Percentiles rank a stretch among this genome's conserved stretches.
Evolutionary conservation across 441 rosid genomes (phyloP).

Genomic region (Iberis amara): DNA sequence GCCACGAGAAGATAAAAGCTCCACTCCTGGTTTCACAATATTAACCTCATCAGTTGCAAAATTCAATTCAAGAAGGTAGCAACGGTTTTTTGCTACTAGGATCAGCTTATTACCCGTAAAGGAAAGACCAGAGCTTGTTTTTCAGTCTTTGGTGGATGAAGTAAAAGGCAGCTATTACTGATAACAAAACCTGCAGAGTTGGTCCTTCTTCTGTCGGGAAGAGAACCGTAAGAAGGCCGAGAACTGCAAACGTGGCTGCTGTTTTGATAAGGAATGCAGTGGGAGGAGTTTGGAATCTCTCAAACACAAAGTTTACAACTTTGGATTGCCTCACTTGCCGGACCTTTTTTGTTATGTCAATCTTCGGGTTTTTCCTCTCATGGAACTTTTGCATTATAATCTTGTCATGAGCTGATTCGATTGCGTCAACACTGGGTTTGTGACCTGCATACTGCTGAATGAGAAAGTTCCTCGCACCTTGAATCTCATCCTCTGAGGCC

Average conservation of each 20-base stretch:
- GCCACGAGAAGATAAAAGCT: constrained; percentile 80
- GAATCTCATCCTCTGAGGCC: constrained; percentile 94
- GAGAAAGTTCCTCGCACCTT: constrained; percentile 84
- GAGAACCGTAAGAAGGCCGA: constrained; percentile 70
- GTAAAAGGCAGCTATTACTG: constrained; percentile 69
- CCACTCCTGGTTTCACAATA: constrained; percentile 55
- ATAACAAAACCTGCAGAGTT: constrained; percentile 78
- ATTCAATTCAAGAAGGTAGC: not conserved
- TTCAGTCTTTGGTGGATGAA: too few relatives aligned
- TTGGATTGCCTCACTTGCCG: constrained; percentile 72
- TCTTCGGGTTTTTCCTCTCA: constrained; percentile 79
- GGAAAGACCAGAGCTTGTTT: too few relatives aligned
- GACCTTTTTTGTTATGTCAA: constrained; percentile 63
- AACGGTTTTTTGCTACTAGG: not conserved
- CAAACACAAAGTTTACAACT: constrained; percentile 54
- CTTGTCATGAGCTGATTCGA: constrained; percentile 89
- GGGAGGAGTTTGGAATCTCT: constrained; percentile 78
- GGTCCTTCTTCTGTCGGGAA: constrained; percentile 99
- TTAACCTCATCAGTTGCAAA: constrained; percentile 17
- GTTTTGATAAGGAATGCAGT: constrained; percentile 59
- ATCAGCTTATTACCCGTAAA: constrained; percentile 58
- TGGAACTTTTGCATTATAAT: constrained; percentile 93
- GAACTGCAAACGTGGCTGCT: constrained; percentile 54
- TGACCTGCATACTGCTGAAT: constrained; percentile 73
- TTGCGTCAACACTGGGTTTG: constrained; percentile 86